Conservation (phyloP, 768 basidiomycete genomes). For the Crepidotus variabilis region DNA sequence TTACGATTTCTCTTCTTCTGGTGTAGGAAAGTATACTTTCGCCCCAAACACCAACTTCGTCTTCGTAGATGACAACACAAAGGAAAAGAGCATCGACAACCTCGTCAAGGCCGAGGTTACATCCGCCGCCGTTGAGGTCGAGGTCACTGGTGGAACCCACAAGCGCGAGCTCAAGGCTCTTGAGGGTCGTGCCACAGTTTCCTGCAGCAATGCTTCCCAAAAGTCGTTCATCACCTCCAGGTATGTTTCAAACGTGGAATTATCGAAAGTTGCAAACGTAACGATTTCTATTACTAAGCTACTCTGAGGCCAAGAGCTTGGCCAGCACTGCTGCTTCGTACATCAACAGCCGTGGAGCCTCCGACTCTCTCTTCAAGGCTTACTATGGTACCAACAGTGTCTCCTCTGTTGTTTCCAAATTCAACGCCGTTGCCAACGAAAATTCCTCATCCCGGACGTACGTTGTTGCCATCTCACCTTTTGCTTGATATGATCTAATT, state of each 20-base stretch:
- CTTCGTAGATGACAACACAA: conserved; percentile 22
- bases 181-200: conserved; percentile 34
- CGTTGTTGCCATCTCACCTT: conserved; percentile 5
- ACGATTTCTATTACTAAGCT: conserved; percentile 15
- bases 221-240: conserved; percentile 30
- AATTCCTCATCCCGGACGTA: conserved; percentile 35
- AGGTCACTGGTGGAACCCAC: conserved; percentile 30
- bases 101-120: conserved; percentile 24
- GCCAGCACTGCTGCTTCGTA: conserved; percentile 30
- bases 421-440: conserved; percentile 37
- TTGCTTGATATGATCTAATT: no score
- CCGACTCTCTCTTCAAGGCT: conserved; percentile 32
- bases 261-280: no score
- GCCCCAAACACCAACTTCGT: conserved; percentile 36
- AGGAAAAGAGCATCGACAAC: conserved; percentile 13
- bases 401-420: conserved; percentile 28
- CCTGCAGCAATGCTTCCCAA: conserved; percentile 30
- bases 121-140: conserved; percentile 26
- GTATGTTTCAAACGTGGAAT: background rate
- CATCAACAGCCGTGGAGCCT: conserved; percentile 30
- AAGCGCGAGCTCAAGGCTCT: conserved; percentile 26
- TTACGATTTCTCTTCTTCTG: conserved; percentile 37
- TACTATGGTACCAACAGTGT: conserved; percentile 38
- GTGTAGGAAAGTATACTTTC: conserved; percentile 37
- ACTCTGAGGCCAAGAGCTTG: conserved; percentile 37